Percentiles rank a stretch among this genome's conserved stretches.
Conservation (phyloP, 2,329 filamentous ascomycete species). For the Sclerotinia spermophila region DNA sequence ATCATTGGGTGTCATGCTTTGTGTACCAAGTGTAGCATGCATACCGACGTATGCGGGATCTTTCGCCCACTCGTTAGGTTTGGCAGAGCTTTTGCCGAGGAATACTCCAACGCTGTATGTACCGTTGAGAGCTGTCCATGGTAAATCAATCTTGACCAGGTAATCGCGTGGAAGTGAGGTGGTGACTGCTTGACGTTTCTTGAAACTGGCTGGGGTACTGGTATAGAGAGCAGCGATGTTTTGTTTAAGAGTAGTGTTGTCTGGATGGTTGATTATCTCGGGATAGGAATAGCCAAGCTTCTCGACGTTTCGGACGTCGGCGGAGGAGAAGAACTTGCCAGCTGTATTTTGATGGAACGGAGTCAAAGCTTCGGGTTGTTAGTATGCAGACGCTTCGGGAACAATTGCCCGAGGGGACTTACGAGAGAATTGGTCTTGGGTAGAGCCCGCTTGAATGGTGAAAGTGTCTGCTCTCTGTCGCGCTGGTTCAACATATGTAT, state of each 20-base stretch:
- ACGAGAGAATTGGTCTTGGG: slow-evolving; percentile 14
- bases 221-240: slow-evolving; percentile 15
- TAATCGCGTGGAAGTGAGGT: slow-evolving; percentile 31
- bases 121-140: slow-evolving; percentile 34
- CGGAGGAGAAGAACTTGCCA: slow-evolving; percentile 13
- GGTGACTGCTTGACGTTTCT: slow-evolving; percentile 2
- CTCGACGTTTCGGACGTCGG: slow-evolving; percentile 8
- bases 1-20: slow-evolving; percentile 9
- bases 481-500: slow-evolving; percentile 60
- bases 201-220: not conserved
- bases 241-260: slow-evolving; percentile 13
- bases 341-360: slow-evolving; percentile 53
- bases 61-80: slow-evolving; percentile 23
- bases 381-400: not conserved
- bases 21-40: slow-evolving; percentile 9
- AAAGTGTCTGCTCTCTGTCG: slow-evolving; percentile 54
- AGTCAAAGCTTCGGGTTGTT: slow-evolving; percentile 43
- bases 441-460: slow-evolving; percentile 44
- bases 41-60: slow-evolving; percentile 15
- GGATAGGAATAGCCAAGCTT: slow-evolving; percentile 70
- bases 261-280: slow-evolving; percentile 41
- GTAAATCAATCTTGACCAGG: slow-evolving; percentile 36
- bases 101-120: slow-evolving; percentile 38
- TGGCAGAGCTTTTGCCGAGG: slow-evolving; percentile 34
- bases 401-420: not conserved